phyloP scores from a whole-genome alignment of 805 yeast species.

The Ogataea sp. region DNA sequence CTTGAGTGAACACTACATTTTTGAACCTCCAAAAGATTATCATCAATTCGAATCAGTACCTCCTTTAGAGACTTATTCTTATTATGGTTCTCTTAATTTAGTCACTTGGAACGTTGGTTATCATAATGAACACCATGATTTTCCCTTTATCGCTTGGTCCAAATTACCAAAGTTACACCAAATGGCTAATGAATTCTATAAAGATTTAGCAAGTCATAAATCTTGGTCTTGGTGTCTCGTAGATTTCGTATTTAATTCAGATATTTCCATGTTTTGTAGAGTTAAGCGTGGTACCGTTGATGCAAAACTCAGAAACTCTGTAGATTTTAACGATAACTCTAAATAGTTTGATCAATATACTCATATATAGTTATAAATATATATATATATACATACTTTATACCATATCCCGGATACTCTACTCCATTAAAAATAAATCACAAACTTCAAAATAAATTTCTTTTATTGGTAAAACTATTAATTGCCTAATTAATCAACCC shows the following conservation, averaged over 20 bases:
- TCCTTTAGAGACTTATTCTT: constrained; percentile 80
- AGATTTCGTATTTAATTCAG: constrained; percentile 60
- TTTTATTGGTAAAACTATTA: too few relatives aligned
- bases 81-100: constrained; percentile 71
- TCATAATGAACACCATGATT: constrained; percentile 93
- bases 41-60: constrained; percentile 29
- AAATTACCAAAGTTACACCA: constrained; percentile 53
- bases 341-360: too few relatives aligned
- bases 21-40: constrained; percentile 41
- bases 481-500: too few relatives aligned
- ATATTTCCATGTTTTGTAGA: constrained; percentile 70
- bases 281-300: constrained; percentile 53
- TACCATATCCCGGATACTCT: too few relatives aligned
- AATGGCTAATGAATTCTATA: constrained; percentile 76
- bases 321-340: constrained; percentile 26
- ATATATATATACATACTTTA: too few relatives aligned
- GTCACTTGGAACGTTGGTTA: constrained; percentile 91
- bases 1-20: constrained; percentile 86
- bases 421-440: neutral
- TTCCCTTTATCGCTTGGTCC: constrained; percentile 91
- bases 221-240: constrained; percentile 75
- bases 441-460: neutral
- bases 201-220: constrained; percentile 64
- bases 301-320: constrained; percentile 23
- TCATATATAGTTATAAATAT: neutral